Percentiles rank a stretch among this genome's conserved stretches.
Conservation (phyloP, 495 filamentous ascomycete species). For the Physcia stellaris region DNA sequence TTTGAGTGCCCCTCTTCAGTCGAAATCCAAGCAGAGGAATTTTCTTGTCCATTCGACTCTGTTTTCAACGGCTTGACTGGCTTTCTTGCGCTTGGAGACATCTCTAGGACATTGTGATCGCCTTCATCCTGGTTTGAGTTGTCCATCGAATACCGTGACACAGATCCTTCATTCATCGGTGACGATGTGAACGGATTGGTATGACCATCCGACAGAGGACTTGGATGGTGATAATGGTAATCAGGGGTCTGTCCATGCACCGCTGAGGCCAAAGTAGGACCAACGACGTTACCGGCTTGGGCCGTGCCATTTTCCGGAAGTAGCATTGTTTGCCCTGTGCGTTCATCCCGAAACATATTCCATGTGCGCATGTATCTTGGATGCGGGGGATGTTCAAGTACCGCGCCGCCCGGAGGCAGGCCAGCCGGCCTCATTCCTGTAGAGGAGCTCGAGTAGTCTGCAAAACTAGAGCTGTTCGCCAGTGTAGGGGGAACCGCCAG, state of each 20-base stretch:
- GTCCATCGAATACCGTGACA: neutral
- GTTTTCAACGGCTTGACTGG: neutral
- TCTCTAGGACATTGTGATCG: neutral
- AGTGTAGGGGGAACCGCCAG: too few species aligned
- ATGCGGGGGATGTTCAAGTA: constrained; percentile 5
- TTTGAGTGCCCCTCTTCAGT: too few species aligned
- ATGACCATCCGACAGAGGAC: constrained; percentile 14
- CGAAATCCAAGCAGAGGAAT: constrained; percentile 10
- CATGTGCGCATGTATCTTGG: constrained; percentile 13
- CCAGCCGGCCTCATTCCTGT: neutral
- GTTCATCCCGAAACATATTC: constrained; percentile 8
- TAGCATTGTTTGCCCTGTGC: constrained; percentile 8
- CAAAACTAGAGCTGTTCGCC: neutral
- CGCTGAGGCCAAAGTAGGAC: constrained; percentile 9
- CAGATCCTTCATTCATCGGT: neutral
- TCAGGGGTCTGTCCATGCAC: constrained; percentile 2
- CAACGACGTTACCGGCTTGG: too few species aligned
- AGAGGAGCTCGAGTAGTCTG: neutral
- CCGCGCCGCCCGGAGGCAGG: neutral
- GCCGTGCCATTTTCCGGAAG: constrained; percentile 13
- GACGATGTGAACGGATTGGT: constrained; percentile 18
- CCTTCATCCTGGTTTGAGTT: neutral
- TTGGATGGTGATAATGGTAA: constrained; percentile 16
- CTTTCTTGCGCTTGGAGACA: too few species aligned
- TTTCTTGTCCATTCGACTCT: neutral